phyloP scores from a whole-genome alignment of 345 rosid genomes.

The Camelina laxa region DNA sequence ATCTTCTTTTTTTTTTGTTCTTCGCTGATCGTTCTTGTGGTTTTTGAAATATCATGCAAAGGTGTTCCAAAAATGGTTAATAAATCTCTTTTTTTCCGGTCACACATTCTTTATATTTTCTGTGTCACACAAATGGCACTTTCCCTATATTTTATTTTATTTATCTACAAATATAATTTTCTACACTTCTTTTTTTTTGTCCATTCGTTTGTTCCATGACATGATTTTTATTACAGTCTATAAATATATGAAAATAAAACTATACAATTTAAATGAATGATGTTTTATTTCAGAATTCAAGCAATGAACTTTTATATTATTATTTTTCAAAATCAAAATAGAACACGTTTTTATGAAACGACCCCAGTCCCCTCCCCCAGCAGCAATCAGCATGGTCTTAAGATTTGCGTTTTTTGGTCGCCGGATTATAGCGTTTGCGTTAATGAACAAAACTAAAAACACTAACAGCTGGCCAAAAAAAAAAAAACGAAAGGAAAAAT shows the following conservation, averaged over 20 bases:
- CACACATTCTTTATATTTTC: conserved; percentile 45
- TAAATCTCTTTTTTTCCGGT: background rate
- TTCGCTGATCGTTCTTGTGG: background rate
- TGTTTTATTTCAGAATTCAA: too few species aligned
- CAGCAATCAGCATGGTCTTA: background rate
- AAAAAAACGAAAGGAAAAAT: background rate
- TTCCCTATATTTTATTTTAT: background rate
- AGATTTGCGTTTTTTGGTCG: conserved; percentile 16
- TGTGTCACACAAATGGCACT: conserved; percentile 43
- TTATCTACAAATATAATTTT: background rate
- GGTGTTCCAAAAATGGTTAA: background rate
- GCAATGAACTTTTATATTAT: too few species aligned
- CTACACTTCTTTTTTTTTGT: background rate
- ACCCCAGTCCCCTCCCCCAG: too few species aligned
- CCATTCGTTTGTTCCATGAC: background rate
- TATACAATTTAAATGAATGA: too few species aligned
- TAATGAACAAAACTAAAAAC: background rate
- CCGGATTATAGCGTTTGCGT: conserved; percentile 8
- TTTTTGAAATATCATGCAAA: conserved; percentile 16
- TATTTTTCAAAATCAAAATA: too few species aligned
- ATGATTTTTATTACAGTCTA: too few species aligned
- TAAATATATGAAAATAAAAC: too few species aligned
- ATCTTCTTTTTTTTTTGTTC: background rate
- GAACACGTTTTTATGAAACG: background rate
- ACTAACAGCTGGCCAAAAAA: conserved; percentile 24